Conservation (phyloP, 441 rosid genomes). For the Populus hybrid region DNA sequence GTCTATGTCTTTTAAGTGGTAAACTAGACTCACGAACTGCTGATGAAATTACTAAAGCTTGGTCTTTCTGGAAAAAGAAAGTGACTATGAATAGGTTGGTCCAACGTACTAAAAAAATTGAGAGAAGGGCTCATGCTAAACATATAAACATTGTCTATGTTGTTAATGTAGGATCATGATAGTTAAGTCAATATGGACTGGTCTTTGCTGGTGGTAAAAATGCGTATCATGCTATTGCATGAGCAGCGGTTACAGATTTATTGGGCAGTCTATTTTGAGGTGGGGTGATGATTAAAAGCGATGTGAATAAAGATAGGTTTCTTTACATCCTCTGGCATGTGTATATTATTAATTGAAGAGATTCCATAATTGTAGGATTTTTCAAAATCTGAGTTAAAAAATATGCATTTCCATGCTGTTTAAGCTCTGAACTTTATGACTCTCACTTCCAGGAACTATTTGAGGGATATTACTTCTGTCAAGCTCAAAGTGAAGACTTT, state of each 20-base stretch:
- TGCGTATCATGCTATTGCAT: no score
- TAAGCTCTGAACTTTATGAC: neutral
- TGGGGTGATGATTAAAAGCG: no score
- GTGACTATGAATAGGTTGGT: neutral
- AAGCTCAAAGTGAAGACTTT: constrained; percentile 86
- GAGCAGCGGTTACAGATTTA: no score
- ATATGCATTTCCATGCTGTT: constrained; percentile 7
- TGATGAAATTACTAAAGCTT: neutral
- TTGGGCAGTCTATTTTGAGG: no score
- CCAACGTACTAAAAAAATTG: neutral
- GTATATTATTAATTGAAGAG: neutral
- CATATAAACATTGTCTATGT: neutral
- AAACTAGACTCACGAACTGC: neutral
- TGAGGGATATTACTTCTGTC: constrained; percentile 96
- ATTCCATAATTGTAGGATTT: neutral
- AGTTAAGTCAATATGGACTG: neutral
- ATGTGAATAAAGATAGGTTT: neutral
- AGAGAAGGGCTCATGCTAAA: neutral
- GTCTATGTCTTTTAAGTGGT: neutral
- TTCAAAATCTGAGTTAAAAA: neutral
- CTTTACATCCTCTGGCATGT: neutral
- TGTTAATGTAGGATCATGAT: neutral
- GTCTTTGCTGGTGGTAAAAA: no score
- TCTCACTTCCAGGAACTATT: constrained; percentile 63
- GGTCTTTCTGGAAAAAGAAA: neutral